Evolutionary conservation across 139 green algal genomes (phyloP).

Genomic region (Microglena sp.): DNA sequence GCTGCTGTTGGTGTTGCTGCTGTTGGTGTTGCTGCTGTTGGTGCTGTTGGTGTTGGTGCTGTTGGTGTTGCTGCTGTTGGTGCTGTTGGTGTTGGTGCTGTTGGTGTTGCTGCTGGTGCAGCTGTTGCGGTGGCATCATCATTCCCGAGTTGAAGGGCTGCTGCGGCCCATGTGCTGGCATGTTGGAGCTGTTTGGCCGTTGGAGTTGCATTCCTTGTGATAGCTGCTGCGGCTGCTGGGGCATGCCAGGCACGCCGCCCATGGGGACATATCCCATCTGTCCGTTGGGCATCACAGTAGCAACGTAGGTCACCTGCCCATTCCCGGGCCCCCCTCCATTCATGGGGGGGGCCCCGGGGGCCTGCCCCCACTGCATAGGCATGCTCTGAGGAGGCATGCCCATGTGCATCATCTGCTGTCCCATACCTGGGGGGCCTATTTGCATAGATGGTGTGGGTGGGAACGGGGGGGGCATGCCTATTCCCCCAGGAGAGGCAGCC

Average conservation of each 20-base stretch:
- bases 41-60: constrained; percentile 1
- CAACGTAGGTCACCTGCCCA: constrained; percentile 20
- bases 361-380: neutral
- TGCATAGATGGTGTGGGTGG: neutral
- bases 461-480: neutral
- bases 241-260: too few species aligned
- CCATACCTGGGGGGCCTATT: neutral
- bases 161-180: neutral
- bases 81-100: neutral
- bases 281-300: constrained; percentile 20
- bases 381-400: neutral
- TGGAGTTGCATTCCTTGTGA: neutral
- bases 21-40: neutral
- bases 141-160: neutral
- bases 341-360: neutral
- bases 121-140: neutral
- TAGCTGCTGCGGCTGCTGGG: constrained; percentile 13
- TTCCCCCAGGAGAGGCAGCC: neutral
- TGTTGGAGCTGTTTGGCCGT: neutral
- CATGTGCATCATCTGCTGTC: neutral
- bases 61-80: neutral
- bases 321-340: neutral
- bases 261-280: constrained; percentile 32
- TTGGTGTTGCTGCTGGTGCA: neutral
- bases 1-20: too few species aligned